Evolutionary conservation across 805 yeast genomes (phyloP).

Genomic region (Maudiozyma serrabonitensis): DNA sequence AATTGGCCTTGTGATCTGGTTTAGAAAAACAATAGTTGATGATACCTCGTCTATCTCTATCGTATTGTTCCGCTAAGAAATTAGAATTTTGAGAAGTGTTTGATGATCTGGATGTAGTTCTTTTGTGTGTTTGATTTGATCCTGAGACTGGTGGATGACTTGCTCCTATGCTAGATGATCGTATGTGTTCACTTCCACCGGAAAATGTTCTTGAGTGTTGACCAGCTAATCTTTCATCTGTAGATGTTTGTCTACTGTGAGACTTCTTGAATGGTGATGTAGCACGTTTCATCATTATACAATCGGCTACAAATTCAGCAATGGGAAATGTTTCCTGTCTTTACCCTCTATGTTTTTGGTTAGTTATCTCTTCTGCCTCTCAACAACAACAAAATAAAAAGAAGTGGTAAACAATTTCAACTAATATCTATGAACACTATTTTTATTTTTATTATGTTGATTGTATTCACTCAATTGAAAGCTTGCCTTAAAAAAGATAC

Average conservation of each 20-base stretch:
- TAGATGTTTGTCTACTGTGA: slow-evolving; percentile 27
- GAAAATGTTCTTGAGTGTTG: slow-evolving; percentile 16
- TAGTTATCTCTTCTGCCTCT: too few relatives aligned
- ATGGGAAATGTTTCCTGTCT: too few relatives aligned
- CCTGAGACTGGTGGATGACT: slow-evolving; percentile 22
- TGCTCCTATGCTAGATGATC: slow-evolving; percentile 10
- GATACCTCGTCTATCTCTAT: slow-evolving; percentile 41
- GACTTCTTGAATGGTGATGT: slow-evolving; percentile 30
- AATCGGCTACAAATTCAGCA: not conserved
- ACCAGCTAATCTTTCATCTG: slow-evolving; percentile 16
- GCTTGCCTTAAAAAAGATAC: too few relatives aligned
- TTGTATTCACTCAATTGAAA: too few relatives aligned
- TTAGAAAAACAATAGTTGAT: slow-evolving; percentile 42
- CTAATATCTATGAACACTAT: too few relatives aligned
- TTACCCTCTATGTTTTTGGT: too few relatives aligned
- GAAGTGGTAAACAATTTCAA: too few relatives aligned
- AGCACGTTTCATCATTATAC: slow-evolving; percentile 22
- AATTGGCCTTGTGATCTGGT: slow-evolving; percentile 32
- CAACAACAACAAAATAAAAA: too few relatives aligned
- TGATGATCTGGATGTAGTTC: slow-evolving; percentile 28
- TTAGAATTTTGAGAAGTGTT: slow-evolving; percentile 22
- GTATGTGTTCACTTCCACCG: slow-evolving; percentile 6
- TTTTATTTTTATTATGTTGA: too few relatives aligned
- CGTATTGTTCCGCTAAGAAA: slow-evolving; percentile 47
- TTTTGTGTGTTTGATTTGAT: slow-evolving; percentile 18